Base-by-base conservation (phyloP, 2,329 filamentous ascomycete genomes). In the Simplicillium sp. region DNA sequence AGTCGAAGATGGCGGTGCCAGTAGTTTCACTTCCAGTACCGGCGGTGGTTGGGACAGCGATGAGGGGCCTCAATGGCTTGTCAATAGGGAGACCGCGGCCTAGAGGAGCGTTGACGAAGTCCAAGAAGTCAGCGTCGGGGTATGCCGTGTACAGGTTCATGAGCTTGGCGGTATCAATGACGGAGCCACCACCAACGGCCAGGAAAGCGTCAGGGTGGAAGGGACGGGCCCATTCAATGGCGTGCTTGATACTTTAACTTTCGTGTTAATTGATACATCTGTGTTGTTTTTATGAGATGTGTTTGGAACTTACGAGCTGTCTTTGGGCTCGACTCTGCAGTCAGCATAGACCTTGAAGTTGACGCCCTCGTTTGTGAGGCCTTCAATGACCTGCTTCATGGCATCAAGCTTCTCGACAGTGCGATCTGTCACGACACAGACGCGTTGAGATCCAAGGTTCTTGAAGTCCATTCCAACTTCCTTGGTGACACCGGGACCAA, bases 381-480 rank as follows among this genome's bases (percentile, higher is more conserved):
- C 87, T 59, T 95, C 86, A 7, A 86, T 71, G 4, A 88, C 89
- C 62, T 94, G 86, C 62, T 82, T 81, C 84, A 98, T 94, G 11
- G 89, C 88, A 56, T 89, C 77, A 49, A 98, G 68, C 60, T 84
- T 82, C 54, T 79, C 68, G 13, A 98, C 87, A 18, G 80, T 94
- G 39, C 68, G 63, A 58, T 98, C 92, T 13, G 92, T 98, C 13
- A 98, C 88, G 5, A 98, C 86, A 58, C 87, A 86, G 43, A 98
- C 90, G 35, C 80, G 81, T 67, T 87, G 84, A 7, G 84, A 81
- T 12, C 85, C 84, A 71, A 98, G 74, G 58, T 98, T 97, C 64
- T 80, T 83, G 51, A 97, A 82, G 63, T 98, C 92, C 92, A 97
- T 97, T 48, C 92, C 92, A 15, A 98, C 88, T 63, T 98, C 92